Base-by-base conservation (phyloP, 208 protist species). In the Acanthamoeba rhysodes region DNA sequence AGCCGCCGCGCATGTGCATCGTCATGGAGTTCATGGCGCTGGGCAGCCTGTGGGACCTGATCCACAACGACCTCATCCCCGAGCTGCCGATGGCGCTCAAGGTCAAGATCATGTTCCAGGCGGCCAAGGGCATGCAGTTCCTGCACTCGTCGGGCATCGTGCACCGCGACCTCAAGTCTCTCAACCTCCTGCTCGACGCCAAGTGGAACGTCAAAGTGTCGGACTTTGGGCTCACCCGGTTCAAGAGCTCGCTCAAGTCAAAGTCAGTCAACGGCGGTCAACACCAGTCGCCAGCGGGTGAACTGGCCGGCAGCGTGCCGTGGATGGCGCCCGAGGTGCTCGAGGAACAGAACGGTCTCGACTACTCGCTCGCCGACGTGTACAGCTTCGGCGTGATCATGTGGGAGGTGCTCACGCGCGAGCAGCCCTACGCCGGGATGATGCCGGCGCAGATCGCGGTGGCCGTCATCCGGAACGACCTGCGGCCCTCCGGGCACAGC, bases 161-260 rank as follows among this genome's bases (percentile, higher is more conserved):
- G 18, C 95, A 96, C 62, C 12, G 95, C 8, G 95, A 96, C 70
- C 78, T 96, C 64, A 96, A 96, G 62, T 70, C 70, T 32, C 87
- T 70, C 34, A 96, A 96, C 72, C 76, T 96, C n/a, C 70, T 96
- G 32, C 80, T 96, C 27, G 68, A 70, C 48, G 12, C 5, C 78
- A 87, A 80, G 34, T 87, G 76, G 68, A 57, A 91, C 72, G 27
- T 68, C 20, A 70, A 72, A 5, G 84, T 91, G 59, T 72, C 57
- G 14, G 84, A 91, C 84, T 91, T 91, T 72, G 84, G 84, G 6
- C 84, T 91, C 29, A 91, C 57, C 6, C 84, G 84, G 22, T 72
- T 91, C 84, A 91, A 91, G 84, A n/a, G 55, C 84, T 64, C 55
- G 24, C 32, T 64, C 55, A 72, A 70, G 29, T 32, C 59, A 22